Evolutionary conservation across 106 monocot species (phyloP).

Genomic region (Phalaenopsis equestris): DNA sequence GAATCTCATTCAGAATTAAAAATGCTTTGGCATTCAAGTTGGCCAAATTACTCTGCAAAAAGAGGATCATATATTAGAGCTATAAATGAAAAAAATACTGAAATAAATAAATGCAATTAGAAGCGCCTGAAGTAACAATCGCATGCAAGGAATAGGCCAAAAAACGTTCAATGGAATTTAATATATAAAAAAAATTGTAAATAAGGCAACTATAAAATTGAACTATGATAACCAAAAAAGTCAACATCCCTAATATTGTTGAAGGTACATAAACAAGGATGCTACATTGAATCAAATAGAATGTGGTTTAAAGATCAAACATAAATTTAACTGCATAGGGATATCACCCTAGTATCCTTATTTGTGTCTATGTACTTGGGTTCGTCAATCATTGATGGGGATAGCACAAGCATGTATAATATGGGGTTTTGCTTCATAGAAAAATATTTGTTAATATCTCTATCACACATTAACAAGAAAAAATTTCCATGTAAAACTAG

Average conservation of each 20-base stretch:
- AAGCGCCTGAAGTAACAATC: not conserved
- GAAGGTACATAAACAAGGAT: not conserved
- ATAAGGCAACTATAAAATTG: not conserved
- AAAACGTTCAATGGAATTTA: not conserved
- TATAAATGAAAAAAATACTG: not conserved
- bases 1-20: conserved; percentile 80
- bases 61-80: conserved; percentile 6
- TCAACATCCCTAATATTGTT: not conserved
- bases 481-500: not conserved
- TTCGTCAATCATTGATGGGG: not conserved
- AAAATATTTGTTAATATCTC: not conserved
- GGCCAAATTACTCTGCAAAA: conserved; percentile 55
- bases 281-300: not conserved
- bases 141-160: not conserved
- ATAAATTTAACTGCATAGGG: not conserved
- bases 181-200: not conserved
- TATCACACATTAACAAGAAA: not conserved
- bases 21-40: conserved; percentile 44
- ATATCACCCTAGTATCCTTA: not conserved
- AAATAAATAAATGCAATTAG: not conserved
- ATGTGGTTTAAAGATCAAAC: not conserved
- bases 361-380: not conserved
- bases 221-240: not conserved
- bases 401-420: not conserved
- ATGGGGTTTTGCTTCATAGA: not conserved